Conservation (phyloP, 768 basidiomycete species). For the Hypholoma fasciculare region DNA sequence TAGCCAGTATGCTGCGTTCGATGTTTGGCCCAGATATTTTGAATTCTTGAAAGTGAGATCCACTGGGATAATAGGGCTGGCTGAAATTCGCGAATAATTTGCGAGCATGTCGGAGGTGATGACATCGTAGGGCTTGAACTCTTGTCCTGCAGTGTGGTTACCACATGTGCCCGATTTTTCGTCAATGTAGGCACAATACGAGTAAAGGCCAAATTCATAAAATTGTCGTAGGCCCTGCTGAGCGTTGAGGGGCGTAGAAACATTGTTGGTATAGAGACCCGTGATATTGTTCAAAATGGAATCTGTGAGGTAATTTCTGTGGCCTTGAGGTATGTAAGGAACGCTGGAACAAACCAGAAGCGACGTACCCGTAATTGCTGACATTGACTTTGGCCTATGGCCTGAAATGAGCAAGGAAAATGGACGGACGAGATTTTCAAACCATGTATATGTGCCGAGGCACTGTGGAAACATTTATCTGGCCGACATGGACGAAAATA, state of each 20-base stretch:
- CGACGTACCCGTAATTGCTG: slow-evolving; percentile 66
- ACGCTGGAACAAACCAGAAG: not conserved
- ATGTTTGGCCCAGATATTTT: slow-evolving; percentile 58
- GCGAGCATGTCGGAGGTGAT: slow-evolving; percentile 66
- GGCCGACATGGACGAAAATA: slow-evolving; percentile 84
- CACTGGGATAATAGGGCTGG: slow-evolving; percentile 43
- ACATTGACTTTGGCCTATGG: slow-evolving; percentile 66
- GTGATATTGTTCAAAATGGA: slow-evolving; percentile 58
- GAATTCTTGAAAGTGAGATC: slow-evolving; percentile 56
- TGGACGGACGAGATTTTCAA: slow-evolving; percentile 16
- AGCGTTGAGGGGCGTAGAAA: slow-evolving; percentile 57
- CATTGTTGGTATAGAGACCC: slow-evolving; percentile 67
- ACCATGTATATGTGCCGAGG: slow-evolving; percentile 78
- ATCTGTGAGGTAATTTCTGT: slow-evolving; percentile 50
- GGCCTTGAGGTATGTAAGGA: not conserved
- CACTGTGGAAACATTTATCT: slow-evolving; percentile 76
- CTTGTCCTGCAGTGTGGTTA: slow-evolving; percentile 55
- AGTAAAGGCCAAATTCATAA: slow-evolving; percentile 83
- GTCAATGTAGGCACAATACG: slow-evolving; percentile 73
- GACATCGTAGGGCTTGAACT: slow-evolving; percentile 64
- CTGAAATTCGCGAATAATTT: slow-evolving; percentile 61
- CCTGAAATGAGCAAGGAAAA: not conserved
- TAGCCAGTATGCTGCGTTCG: slow-evolving; percentile 75
- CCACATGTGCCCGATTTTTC: slow-evolving; percentile 62
- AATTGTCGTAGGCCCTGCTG: slow-evolving; percentile 62